Base-by-base conservation (phyloP, 805 yeast species). In the Kockiozyma suomiensis region DNA sequence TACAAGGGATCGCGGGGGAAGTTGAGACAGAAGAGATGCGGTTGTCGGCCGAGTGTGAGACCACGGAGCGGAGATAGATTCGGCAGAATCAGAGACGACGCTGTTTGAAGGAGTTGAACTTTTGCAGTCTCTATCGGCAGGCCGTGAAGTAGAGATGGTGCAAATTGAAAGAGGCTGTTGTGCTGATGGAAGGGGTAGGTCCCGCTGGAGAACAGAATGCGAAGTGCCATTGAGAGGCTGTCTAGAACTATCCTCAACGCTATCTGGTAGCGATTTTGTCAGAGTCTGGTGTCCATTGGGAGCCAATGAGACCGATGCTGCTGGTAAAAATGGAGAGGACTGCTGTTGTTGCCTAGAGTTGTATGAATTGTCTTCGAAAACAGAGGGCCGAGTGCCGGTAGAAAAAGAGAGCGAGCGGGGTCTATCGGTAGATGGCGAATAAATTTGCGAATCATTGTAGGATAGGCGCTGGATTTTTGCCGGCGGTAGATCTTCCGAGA, bases 1-100 rank as follows among this genome's bases (percentile, higher is more conserved):
- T 15, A 61, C n/a, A 13, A 61, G 45, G 15, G 51, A 54, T 4
- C 57, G 40, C 15, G 64, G 58, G 1, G 64, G 64, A 2, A 61
- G 53, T 28, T 48, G 58, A 12, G 63, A 45, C 7, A 56, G 26
- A 12, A 61, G 15, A 3, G 55, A n/a, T 13, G 58, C 50, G 13
- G 64, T 53, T 12, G 50, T 28, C 4, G 57, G 50, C 15, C 64
- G 57, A 4, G 45, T 6, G 26, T 45, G 56, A 4, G 52, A 10
- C 62, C 61, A 59, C 8, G 51, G 47, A 21, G 33, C n/a, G 21
- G 54, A 4, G 7, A 17, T 12, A 7, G 41, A 25, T n/a, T 45
- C 58, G 3, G 42, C 17, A 17, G 32, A 17, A 21, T 51, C 55
- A 21, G 48, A 41, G 8, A 51, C 17, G 32, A 40, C 55, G 33